Percentiles rank a stretch among this genome's conserved stretches.
Evolutionary conservation across 164 flowering plant species (phyloP).

Genomic region (Umbellularia californica): DNA sequence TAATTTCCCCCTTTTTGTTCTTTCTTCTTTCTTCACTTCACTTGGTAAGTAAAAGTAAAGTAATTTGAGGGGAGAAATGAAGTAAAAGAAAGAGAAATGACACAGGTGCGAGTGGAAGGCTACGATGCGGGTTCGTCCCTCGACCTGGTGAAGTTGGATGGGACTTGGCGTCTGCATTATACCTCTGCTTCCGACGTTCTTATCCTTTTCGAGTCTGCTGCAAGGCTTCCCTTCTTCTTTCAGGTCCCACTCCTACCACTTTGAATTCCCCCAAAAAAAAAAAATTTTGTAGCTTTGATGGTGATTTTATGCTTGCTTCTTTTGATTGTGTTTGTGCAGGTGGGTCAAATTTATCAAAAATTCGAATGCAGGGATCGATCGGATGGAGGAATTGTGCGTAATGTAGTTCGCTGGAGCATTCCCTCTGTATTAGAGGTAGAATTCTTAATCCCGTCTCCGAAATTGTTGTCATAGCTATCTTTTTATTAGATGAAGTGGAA

Average conservation of each 20-base stretch:
- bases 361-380: slow-evolving; percentile 64
- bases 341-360: slow-evolving; percentile 89
- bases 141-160: slow-evolving; percentile 59
- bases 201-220: slow-evolving; percentile 68
- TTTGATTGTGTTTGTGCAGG: slow-evolving; percentile 29
- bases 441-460: not conserved
- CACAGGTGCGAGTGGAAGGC: slow-evolving; percentile 65
- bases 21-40: not conserved
- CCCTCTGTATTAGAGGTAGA: slow-evolving; percentile 74
- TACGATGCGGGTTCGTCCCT: slow-evolving; percentile 52
- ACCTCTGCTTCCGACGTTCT: slow-evolving; percentile 95
- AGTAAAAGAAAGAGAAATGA: not conserved
- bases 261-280: not conserved
- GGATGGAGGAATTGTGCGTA: slow-evolving; percentile 62
- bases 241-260: slow-evolving; percentile 36
- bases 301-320: not conserved
- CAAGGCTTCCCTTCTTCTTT: slow-evolving; percentile 60
- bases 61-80: not conserved
- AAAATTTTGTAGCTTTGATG: not conserved
- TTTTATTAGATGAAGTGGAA: too few species aligned
- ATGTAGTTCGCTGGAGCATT: slow-evolving; percentile 90
- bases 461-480: not conserved
- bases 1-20: too few species aligned
- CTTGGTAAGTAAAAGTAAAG: not conserved
- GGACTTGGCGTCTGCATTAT: slow-evolving; percentile 98